phyloP scores from a whole-genome alignment of 75 land plant species.

The Larix kaempferi region DNA sequence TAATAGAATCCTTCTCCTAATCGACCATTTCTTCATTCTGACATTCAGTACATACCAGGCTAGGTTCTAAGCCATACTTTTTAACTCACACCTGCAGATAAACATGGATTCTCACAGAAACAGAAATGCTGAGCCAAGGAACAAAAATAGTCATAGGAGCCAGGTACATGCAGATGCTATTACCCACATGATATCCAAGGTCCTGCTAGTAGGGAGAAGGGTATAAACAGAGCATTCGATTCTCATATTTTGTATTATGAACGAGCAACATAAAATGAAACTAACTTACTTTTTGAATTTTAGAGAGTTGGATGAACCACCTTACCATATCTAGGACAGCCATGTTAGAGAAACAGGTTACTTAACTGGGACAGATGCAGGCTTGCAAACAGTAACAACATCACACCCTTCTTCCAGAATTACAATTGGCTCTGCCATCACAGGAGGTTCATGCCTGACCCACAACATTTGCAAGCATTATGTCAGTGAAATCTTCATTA shows the following conservation, averaged over 20 bases:
- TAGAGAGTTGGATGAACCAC: background rate
- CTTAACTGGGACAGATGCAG: constrained; percentile 91
- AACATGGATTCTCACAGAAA: too few species aligned
- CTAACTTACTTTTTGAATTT: background rate
- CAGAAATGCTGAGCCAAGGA: background rate
- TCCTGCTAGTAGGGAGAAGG: background rate
- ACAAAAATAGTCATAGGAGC: background rate
- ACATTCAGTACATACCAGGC: too few species aligned
- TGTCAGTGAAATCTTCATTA: too few species aligned
- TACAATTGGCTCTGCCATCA: constrained; percentile 55
- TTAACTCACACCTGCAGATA: too few species aligned
- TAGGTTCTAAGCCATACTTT: too few species aligned
- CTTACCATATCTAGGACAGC: background rate
- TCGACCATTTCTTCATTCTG: too few species aligned
- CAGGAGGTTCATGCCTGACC: constrained; percentile 97
- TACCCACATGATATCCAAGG: background rate
- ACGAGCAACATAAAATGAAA: background rate
- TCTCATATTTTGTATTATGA: background rate
- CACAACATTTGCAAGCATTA: too few species aligned
- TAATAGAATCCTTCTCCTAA: too few species aligned
- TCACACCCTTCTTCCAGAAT: constrained; percentile 63
- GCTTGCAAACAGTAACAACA: constrained; percentile 90
- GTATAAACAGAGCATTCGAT: background rate
- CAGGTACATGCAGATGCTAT: too few species aligned
- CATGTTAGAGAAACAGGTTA: background rate